A percentile compares a stretch with the other conserved stretches of the same genome.
Conservation (phyloP, 176 grass and related monocot species). For the Aegilops speltoides region DNA sequence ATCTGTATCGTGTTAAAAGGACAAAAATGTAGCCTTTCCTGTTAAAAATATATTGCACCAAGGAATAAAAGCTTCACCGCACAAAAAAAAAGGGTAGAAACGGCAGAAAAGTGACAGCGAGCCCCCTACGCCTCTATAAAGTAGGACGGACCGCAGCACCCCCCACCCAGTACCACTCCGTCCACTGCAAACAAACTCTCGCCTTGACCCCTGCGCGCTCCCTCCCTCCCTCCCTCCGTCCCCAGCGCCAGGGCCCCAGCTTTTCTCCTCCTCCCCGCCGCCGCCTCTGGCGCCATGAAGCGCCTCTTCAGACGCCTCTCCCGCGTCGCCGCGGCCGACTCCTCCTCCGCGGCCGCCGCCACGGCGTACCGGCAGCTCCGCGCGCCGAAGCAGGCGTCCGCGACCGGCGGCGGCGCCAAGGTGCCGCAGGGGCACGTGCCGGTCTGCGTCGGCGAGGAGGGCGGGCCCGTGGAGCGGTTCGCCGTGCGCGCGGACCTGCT, state of each 20-base stretch:
- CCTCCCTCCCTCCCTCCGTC: neutral
- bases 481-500: conserved; percentile 66
- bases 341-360: neutral
- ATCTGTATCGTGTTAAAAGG: no score
- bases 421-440: conserved; percentile 74
- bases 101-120: neutral
- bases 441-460: conserved; percentile 83
- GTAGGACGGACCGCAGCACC: neutral
- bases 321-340: conserved; percentile 47
- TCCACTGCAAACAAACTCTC: neutral
- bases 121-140: conserved; percentile 6
- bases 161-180: neutral
- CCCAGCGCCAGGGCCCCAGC: neutral
- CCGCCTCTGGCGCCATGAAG: conserved; percentile 41
- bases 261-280: neutral
- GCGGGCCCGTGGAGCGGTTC: conserved; percentile 62
- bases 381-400: neutral
- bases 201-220: neutral
- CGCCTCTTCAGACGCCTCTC: conserved; percentile 59
- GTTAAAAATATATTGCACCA: no score
- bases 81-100: neutral
- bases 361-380: conserved; percentile 9
- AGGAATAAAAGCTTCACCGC: neutral
- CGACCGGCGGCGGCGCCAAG: neutral
- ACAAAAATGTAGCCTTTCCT: no score